A percentile compares a stretch with the other conserved stretches of the same genome.
These are phyloP conservation scores for Rubroboletus pulcherrimus DNA, from an alignment of 768 basidiomycete genomes.

Conservation along the genomic window DNA sequence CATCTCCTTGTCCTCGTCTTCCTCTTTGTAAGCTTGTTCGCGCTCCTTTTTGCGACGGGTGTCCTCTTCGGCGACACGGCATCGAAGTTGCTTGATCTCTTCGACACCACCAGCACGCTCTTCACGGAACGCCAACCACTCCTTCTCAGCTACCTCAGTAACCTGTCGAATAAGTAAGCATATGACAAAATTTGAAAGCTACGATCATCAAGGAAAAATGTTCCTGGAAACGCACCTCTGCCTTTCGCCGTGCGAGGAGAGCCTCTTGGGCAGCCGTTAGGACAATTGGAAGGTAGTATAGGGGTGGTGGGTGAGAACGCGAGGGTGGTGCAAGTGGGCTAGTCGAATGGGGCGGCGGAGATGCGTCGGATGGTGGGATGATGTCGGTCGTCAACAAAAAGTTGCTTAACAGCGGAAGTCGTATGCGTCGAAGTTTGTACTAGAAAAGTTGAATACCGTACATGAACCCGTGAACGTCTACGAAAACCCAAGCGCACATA, in stretches of 20 bases:
- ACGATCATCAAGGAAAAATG: neutral
- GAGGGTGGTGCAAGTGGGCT: conserved; percentile 46
- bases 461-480: neutral
- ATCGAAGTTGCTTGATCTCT: conserved; percentile 60
- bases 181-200: neutral
- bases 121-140: conserved; percentile 61
- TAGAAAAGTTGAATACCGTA: conserved; percentile 24
- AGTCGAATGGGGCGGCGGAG: conserved; percentile 25
- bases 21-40: conserved; percentile 36
- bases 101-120: conserved; percentile 57
- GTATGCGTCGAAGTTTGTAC: conserved; percentile 71
- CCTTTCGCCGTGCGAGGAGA: conserved; percentile 59
- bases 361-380: conserved; percentile 42
- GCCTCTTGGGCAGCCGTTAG: conserved; percentile 67
- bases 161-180: conserved; percentile 40
- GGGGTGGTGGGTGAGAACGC: conserved; percentile 68
- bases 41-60: conserved; percentile 40
- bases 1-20: conserved; percentile 33
- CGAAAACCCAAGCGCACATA: conserved; percentile 35
- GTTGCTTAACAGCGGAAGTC: conserved; percentile 69
- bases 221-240: conserved; percentile 44
- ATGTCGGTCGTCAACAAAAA: conserved; percentile 74
- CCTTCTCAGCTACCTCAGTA: conserved; percentile 56
- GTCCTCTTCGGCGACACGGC: conserved; percentile 66
- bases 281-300: conserved; percentile 73